Conservation (phyloP, 116 monocot species). For the Phalaenopsis hybrid region DNA sequence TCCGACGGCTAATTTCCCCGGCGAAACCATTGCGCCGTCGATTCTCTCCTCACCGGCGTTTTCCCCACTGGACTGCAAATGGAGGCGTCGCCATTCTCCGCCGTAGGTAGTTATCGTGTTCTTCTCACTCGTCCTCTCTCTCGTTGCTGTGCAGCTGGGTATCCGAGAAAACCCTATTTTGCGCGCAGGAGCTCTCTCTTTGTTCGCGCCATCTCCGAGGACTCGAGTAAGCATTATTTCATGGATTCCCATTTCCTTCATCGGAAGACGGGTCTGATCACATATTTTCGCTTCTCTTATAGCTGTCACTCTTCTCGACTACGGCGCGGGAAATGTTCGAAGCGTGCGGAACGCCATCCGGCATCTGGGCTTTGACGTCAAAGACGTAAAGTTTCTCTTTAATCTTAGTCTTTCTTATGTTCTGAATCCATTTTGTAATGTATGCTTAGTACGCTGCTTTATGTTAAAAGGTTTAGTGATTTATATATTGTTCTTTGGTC, state of each 20-base stretch:
- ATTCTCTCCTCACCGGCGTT: background rate
- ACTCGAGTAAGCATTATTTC: conserved; percentile 18
- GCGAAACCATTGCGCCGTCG: no score
- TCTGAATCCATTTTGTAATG: background rate
- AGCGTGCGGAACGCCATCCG: conserved; percentile 83
- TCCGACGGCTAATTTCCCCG: no score
- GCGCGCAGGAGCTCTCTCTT: conserved; percentile 2
- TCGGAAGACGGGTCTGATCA: background rate
- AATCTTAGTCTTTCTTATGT: background rate
- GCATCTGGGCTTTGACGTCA: conserved; percentile 72
- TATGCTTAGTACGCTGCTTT: background rate
- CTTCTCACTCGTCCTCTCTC: background rate
- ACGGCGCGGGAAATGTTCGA: conserved; percentile 92
- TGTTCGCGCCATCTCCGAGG: conserved; percentile 19
- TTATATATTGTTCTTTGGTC: background rate
- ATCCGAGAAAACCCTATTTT: conserved; percentile 5
- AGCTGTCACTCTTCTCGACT: conserved; percentile 89
- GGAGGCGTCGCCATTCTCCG: conserved; percentile 19
- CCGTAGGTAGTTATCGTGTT: background rate
- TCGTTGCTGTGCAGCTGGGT: background rate
- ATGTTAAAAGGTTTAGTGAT: background rate
- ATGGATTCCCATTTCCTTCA: background rate
- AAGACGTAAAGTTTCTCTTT: conserved; percentile 40
- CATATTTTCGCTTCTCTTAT: background rate
- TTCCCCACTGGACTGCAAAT: background rate